phyloP scores from a whole-genome alignment of 352 stramenopile species.

The Phytophthora vignae region DNA sequence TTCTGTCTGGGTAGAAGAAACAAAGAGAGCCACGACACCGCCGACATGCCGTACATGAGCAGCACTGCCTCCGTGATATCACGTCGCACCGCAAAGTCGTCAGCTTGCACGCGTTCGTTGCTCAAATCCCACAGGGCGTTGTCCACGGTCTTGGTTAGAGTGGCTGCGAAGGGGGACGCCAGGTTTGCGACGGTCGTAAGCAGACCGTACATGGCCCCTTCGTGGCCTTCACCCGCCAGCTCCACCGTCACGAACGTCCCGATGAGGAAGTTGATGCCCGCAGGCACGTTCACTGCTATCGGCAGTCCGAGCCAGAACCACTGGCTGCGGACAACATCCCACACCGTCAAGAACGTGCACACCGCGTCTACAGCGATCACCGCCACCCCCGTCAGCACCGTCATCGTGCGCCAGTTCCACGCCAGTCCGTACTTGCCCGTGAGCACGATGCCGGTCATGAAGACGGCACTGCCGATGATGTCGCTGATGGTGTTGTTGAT shows the following conservation, averaged over 20 bases:
- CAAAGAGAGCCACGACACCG: constrained; percentile 37
- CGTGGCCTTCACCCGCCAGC: neutral
- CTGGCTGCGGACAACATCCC: constrained; percentile 30
- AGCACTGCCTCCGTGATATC: constrained; percentile 15
- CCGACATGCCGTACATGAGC: constrained; percentile 43
- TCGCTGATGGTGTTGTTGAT: constrained; percentile 49
- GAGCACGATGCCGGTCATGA: constrained; percentile 23
- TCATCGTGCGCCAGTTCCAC: constrained; percentile 36
- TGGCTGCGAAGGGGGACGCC: constrained; percentile 26
- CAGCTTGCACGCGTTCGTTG: constrained; percentile 39
- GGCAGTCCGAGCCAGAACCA: constrained; percentile 35
- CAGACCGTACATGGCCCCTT: constrained; percentile 1
- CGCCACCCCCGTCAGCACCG: constrained; percentile 10
- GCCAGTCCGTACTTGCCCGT: constrained; percentile 19
- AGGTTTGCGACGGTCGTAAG: constrained; percentile 42
- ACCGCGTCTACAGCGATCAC: constrained; percentile 16
- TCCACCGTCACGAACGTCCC: neutral
- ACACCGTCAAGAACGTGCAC: constrained; percentile 27
- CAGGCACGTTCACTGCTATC: constrained; percentile 21
- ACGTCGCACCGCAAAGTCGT: constrained; percentile 28
- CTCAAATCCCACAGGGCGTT: constrained; percentile 30
- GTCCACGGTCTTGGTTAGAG: constrained; percentile 31
- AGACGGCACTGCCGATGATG: constrained; percentile 38
- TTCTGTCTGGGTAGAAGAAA: constrained; percentile 45
- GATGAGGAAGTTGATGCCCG: neutral